Base-by-base conservation (phyloP, 495 filamentous ascomycete genomes). In the Neurospora sp. region DNA sequence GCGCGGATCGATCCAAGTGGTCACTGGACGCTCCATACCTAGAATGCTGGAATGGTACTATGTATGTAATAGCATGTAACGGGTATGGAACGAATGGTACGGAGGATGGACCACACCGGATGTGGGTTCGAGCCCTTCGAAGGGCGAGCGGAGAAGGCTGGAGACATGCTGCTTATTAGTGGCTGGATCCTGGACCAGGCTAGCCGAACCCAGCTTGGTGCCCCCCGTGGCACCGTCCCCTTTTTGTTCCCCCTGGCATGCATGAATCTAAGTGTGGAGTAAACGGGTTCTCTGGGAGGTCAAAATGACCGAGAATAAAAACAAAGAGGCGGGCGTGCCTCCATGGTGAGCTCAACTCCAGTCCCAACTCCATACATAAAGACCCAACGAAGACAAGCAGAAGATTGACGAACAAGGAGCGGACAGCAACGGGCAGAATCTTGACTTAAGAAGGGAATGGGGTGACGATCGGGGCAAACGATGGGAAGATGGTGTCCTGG, bases 61-160 rank as follows among this genome's bases (percentile, higher is more conserved):
- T 59, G 53, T 61, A 65, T 35, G 53, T 65, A 65, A 65, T 65
- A 65, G 53, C 27, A 65, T 37, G 53, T 65, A 65, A 65, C 53
- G 27, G 20, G 53, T 65, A 65, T 31, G 14, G 31, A 65, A 37
- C 35, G 5, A 37, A 65, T 65, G 53, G 53, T 65, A 35, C 53
- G 53, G 53, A 65, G 53, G 53, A 59, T 59, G 48, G 48, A 65
- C 53, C 53, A 61, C 53, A 61, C 53, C 27, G 35, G 53, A 27
- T 35, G 53, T 65, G 53, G 48, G 53, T 65, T 65, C 48, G 53
- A 65, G 53, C 53, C 53, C 22, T 65, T 74, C 71, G 74, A 76
- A 73, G 74, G 71, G 73, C 75, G 76, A 69, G 76, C 73, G 74
- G 72, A 75, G 75, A 74, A 78, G 72, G 73, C 71, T 69, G 76